A percentile compares a stretch with the other conserved stretches of the same genome.
Conservation (phyloP, 1,284 basidiomycete genomes). For the Puccinia triticina region DNA sequence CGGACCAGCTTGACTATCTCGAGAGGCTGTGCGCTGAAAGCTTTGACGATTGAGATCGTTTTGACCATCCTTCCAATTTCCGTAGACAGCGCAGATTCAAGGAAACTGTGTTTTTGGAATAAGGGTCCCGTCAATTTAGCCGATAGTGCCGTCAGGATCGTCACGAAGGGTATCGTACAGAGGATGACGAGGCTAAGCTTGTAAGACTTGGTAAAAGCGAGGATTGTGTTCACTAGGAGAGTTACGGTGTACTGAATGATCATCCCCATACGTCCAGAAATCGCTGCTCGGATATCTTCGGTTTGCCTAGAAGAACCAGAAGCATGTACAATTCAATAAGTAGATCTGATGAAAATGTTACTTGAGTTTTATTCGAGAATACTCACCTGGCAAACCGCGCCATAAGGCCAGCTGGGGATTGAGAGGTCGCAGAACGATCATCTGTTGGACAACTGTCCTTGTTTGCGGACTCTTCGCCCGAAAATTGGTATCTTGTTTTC, state of each 20-base stretch:
- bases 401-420: slow-evolving; percentile 88
- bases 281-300: slow-evolving; percentile 85
- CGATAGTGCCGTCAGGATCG: slow-evolving; percentile 62
- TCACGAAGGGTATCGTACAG: slow-evolving; percentile 76
- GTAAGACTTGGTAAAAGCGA: slow-evolving; percentile 81
- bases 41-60: slow-evolving; percentile 89
- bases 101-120: slow-evolving; percentile 70
- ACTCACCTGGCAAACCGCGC: slow-evolving; percentile 83
- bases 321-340: slow-evolving; percentile 10
- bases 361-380: background rate
- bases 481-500: slow-evolving; percentile 34
- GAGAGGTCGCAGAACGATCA: slow-evolving; percentile 3
- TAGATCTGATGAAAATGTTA: background rate
- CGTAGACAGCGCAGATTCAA: slow-evolving; percentile 73
- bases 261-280: slow-evolving; percentile 75
- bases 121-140: slow-evolving; percentile 66
- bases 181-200: slow-evolving; percentile 87
- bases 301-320: slow-evolving; percentile 71
- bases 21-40: slow-evolving; percentile 78
- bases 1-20: slow-evolving; percentile 67
- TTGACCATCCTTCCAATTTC: slow-evolving; percentile 76
- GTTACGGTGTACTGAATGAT: slow-evolving; percentile 80
- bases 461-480: slow-evolving; percentile 63
- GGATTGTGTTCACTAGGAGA: slow-evolving; percentile 73
- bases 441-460: slow-evolving; percentile 63